phyloP scores from a whole-genome alignment of 2,329 filamentous ascomycete species.

The Elsinoe ampelina region DNA sequence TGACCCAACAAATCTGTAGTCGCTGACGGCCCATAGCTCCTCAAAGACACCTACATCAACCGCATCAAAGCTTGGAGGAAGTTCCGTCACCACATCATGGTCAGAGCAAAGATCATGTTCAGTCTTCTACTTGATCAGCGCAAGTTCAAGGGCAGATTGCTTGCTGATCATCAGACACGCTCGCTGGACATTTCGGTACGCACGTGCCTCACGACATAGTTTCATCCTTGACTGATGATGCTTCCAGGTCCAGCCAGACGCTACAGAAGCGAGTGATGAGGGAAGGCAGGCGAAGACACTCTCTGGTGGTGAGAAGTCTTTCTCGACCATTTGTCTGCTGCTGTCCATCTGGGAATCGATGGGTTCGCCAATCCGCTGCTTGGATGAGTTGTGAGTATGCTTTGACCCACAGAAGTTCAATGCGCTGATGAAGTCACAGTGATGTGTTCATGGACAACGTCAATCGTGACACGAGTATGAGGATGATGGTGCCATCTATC shows the following conservation, averaged over 20 bases:
- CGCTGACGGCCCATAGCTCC: conserved; percentile 28
- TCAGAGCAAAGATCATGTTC: conserved; percentile 78
- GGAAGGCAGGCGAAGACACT: conserved; percentile 84
- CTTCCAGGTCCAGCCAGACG: conserved; percentile 53
- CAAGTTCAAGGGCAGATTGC: conserved; percentile 73
- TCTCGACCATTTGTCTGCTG: conserved; percentile 89
- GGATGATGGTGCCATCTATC: conserved; percentile 55
- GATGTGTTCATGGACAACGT: conserved; percentile 99
- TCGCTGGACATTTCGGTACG: conserved; percentile 53
- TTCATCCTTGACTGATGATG: background rate
- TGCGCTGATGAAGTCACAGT: conserved; percentile 19
- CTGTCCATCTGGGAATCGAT: conserved; percentile 96
- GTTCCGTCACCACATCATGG: conserved; percentile 78
- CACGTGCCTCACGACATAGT: too few relatives aligned
- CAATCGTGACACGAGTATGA: conserved; percentile 85
- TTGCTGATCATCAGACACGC: conserved; percentile 66
- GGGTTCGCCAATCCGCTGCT: conserved; percentile 85
- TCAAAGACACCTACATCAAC: conserved; percentile 53
- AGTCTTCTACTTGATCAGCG: conserved; percentile 81
- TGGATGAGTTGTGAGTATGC: conserved; percentile 66
- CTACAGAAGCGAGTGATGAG: conserved; percentile 56
- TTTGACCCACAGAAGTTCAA: conserved; percentile 17
- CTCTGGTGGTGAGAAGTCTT: conserved; percentile 94
- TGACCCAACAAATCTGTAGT: background rate
- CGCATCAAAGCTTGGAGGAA: conserved; percentile 67